Evolutionary conservation across 352 stramenopile species (phyloP).

Genomic region (Globisporangium camurandrum): DNA sequence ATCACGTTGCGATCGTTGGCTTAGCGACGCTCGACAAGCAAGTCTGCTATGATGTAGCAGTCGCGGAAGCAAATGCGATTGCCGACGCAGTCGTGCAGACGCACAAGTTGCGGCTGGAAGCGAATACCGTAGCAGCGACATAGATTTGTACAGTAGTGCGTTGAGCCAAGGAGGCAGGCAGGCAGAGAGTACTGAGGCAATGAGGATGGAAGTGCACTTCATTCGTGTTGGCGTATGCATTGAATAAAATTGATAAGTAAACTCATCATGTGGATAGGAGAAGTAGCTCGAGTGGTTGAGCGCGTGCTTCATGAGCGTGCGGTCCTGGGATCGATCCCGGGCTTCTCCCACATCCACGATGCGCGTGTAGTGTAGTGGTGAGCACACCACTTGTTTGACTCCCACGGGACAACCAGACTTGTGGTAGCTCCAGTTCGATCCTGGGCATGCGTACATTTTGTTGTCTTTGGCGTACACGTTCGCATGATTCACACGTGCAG

Average conservation of each 20-base stretch:
- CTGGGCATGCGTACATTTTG: neutral
- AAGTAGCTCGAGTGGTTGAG: neutral
- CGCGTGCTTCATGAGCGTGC: neutral
- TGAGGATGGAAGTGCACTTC: no score
- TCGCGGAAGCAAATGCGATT: slow-evolving; percentile 45
- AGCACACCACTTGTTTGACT: neutral
- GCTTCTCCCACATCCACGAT: neutral
- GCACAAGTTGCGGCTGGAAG: slow-evolving; percentile 43
- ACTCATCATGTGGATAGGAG: neutral
- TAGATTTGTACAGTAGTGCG: no score
- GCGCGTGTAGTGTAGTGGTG: neutral
- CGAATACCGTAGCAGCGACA: no score
- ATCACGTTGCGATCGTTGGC: slow-evolving; percentile 56
- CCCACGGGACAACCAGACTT: no score
- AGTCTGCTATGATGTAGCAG: slow-evolving; percentile 44
- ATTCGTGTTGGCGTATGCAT: neutral
- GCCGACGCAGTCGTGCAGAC: slow-evolving; percentile 47
- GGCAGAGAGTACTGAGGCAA: no score
- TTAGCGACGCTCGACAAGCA: slow-evolving; percentile 64
- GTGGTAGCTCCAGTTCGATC: neutral
- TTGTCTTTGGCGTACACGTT: neutral
- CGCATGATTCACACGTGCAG: no score
- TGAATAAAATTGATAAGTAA: neutral
- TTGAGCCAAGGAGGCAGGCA: no score
- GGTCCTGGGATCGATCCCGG: neutral